phyloP scores from a whole-genome alignment of 148 eudicot species.

The Rhododendron vialii region DNA sequence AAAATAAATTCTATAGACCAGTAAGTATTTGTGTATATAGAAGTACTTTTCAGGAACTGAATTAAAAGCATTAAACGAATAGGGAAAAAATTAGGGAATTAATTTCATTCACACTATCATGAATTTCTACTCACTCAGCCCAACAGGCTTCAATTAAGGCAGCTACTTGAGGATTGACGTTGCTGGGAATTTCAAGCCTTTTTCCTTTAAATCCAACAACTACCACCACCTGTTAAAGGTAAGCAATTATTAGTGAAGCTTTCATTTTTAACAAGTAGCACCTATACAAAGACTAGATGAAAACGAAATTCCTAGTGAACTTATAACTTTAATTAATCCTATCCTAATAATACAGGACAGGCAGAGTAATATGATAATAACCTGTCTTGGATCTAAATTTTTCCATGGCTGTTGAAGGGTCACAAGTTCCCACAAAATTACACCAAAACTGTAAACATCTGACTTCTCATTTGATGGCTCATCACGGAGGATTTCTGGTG shows the following conservation, averaged over 20 bases:
- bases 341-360: background rate
- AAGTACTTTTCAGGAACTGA: background rate
- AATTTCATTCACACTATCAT: background rate
- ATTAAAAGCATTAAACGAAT: background rate
- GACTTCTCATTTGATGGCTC: conserved; percentile 96
- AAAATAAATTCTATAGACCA: background rate
- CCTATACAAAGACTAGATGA: background rate
- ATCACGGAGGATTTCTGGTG: conserved; percentile 88
- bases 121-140: conserved; percentile 52
- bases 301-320: background rate
- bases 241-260: background rate
- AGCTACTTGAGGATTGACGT: conserved; percentile 76
- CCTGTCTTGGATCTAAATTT: conserved; percentile 80
- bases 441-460: conserved; percentile 94
- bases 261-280: background rate
- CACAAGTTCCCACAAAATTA: conserved; percentile 89
- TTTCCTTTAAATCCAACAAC: conserved; percentile 72
- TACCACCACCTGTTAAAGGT: conserved; percentile 60
- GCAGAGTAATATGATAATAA: conserved; percentile 17
- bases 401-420: conserved; percentile 91
- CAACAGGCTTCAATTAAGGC: conserved; percentile 82
- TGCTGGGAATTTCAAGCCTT: conserved; percentile 78
- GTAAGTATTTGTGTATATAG: background rate
- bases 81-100: background rate
- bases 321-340: background rate